A percentile compares a stretch with the other conserved stretches of the same genome.
These are phyloP conservation scores for Anacardium occidentale DNA, from an alignment of 345 rosid species.

Conservation along the genomic window DNA sequence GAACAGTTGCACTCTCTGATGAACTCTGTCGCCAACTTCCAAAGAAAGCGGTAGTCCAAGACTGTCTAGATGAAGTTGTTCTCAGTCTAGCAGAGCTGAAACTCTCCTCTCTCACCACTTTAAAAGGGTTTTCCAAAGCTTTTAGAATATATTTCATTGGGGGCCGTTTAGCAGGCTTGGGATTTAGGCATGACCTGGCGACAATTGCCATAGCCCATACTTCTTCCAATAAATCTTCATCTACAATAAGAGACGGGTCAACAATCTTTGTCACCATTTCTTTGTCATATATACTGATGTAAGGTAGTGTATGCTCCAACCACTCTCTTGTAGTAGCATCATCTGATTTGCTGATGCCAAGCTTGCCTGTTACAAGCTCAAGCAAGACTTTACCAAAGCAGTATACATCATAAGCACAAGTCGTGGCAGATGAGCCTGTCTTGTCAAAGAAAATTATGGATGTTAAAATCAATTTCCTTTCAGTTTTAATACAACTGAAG, in stretches of 20 bases:
- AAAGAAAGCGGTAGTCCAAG: constrained; percentile 66
- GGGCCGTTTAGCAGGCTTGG: constrained; percentile 78
- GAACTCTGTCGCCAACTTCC: constrained; percentile 87
- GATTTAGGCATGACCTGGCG: constrained; percentile 86
- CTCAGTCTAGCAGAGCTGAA: constrained; percentile 65
- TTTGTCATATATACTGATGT: constrained; percentile 64
- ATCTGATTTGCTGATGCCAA: constrained; percentile 71
- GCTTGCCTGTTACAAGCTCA: constrained; percentile 85
- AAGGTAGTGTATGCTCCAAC: constrained; percentile 51
- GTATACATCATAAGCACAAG: constrained; percentile 80
- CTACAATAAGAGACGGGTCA: constrained; percentile 76
- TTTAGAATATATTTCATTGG: constrained; percentile 78
- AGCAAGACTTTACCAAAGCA: constrained; percentile 89
- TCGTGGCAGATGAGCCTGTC: constrained; percentile 48
- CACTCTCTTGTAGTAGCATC: constrained; percentile 58
- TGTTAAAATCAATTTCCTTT: constrained; percentile 7
- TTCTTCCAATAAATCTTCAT: constrained; percentile 92
- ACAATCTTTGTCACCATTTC: constrained; percentile 69
- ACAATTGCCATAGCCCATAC: constrained; percentile 98
- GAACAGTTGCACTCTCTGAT: constrained; percentile 41
- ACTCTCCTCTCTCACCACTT: constrained; percentile 76
- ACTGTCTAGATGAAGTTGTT: constrained; percentile 65
- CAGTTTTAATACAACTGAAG: background rate
- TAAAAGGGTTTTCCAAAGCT: constrained; percentile 89
- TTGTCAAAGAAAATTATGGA: constrained; percentile 14